phyloP scores from a whole-genome alignment of 2,329 filamentous ascomycete genomes.

The Calonectria pseudoreteaudii region DNA sequence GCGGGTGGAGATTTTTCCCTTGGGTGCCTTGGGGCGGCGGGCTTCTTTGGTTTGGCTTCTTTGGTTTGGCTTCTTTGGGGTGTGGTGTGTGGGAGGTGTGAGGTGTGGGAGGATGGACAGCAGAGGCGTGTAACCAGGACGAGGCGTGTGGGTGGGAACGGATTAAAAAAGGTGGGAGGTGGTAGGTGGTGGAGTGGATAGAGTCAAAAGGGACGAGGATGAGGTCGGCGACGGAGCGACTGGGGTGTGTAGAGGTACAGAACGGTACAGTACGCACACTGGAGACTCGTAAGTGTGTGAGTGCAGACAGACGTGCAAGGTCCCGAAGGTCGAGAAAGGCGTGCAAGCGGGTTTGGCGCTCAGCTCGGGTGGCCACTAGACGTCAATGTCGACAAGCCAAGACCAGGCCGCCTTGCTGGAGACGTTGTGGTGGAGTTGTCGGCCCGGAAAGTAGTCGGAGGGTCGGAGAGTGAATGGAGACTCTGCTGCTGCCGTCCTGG shows the following conservation, averaged over 20 bases:
- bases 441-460: constrained; percentile 44
- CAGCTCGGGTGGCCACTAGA: constrained; percentile 43
- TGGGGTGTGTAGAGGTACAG: constrained; percentile 34
- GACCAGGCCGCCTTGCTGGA: constrained; percentile 41
- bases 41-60: too few relatives aligned
- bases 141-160: constrained; percentile 33
- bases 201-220: constrained; percentile 31
- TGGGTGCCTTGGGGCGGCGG: constrained; percentile 40
- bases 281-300: constrained; percentile 18
- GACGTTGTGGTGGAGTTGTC: constrained; percentile 45
- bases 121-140: constrained; percentile 26
- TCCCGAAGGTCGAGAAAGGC: constrained; percentile 19
- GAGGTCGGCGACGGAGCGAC: constrained; percentile 41
- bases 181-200: constrained; percentile 36
- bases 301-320: constrained; percentile 12
- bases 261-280: constrained; percentile 16
- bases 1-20: constrained; percentile 44
- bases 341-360: constrained; percentile 49
- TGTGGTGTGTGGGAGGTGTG: constrained; percentile 27
- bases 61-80: constrained; percentile 42
- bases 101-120: constrained; percentile 7
- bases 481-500: constrained; percentile 20
- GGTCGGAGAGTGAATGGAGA: constrained; percentile 30
- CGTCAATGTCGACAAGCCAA: constrained; percentile 38
- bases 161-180: constrained; percentile 27